A percentile compares a stretch with the other conserved stretches of the same genome.
phyloP scores from a whole-genome alignment of 2,329 filamentous ascomycete species.

The Blastomyces silverae region DNA sequence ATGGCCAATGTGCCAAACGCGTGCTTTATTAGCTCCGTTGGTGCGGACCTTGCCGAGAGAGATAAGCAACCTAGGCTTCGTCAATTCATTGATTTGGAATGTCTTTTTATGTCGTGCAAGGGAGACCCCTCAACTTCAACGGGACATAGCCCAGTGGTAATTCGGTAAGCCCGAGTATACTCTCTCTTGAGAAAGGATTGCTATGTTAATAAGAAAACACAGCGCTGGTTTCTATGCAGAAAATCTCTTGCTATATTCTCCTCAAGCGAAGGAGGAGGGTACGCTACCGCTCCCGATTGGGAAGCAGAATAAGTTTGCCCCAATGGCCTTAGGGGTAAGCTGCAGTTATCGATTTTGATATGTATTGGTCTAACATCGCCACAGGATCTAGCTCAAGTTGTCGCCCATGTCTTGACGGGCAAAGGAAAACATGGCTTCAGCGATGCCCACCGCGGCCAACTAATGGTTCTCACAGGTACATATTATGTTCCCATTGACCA shows the following conservation, averaged over 20 bases:
- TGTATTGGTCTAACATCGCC: background rate
- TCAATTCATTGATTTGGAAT: constrained; percentile 49
- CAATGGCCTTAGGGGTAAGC: constrained; percentile 44
- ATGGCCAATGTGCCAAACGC: constrained; percentile 44
- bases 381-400: constrained; percentile 46
- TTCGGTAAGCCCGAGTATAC: constrained; percentile 33
- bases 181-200: background rate
- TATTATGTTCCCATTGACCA: background rate
- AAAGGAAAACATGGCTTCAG: constrained; percentile 47
- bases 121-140: constrained; percentile 37
- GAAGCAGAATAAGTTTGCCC: constrained; percentile 45
- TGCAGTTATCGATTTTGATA: background rate
- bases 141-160: constrained; percentile 43
- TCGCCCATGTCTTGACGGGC: constrained; percentile 44
- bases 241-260: constrained; percentile 46
- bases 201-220: background rate
- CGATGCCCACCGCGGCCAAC: constrained; percentile 47
- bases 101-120: constrained; percentile 39
- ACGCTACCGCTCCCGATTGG: constrained; percentile 45
- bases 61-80: constrained; percentile 45
- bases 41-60: constrained; percentile 47
- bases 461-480: constrained; percentile 47
- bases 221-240: constrained; percentile 49
- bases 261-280: constrained; percentile 43
- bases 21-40: constrained; percentile 45